Base-by-base conservation (phyloP, 2,329 filamentous ascomycete genomes). In the Penicillium frequentans region DNA sequence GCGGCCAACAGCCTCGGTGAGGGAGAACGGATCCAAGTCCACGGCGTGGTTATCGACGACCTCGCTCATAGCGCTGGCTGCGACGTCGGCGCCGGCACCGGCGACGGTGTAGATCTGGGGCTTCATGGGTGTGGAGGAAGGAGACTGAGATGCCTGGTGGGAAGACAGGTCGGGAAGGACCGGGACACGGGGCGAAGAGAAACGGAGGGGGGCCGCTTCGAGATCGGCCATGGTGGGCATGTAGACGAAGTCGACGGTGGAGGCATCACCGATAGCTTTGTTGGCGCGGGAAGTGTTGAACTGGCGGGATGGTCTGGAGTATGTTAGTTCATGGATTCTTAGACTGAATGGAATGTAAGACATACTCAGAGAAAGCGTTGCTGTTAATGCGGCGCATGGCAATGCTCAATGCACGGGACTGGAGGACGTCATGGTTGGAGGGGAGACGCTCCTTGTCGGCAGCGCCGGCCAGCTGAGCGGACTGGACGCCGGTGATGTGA, bases 161-260 rank as follows among this genome's bases (percentile, higher is more conserved):
- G 69, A 69, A 63, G 64, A 64, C 31, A 65, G 56, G 29, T 79
- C 74, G 56, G 80, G 76, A 55, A 84, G 73, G 62, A 84, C 77
- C 56, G 83, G 83, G 45, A 84, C 78, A 49, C 78, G 77, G 11
- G 79, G 68, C 35, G 73, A 68, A 5, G 76, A 42, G 19, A 23
- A 68, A 27, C 70, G 67, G 46, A 70, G 61, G 29, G 71, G 57
- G 14, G 69, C 59, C 14, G 69, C 63, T 49, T 81, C 77, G 31
- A 79, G 71, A 50, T 76, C 69, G 27, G 80, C 75, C 63, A 80
- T 76, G 54, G 77, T 76, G 35, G 85, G 85, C 63, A 87, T 77
- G 75, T 82, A 86, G 64, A 81, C 81, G 67, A 87, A 86, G 75
- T 88, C 85, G 58, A 88, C 83, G 43, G 84, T 85, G 42, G 83